These are phyloP conservation scores for Westerdykella aurantiaca DNA, from an alignment of 2,329 filamentous ascomycete species.

Conservation along the genomic window DNA sequence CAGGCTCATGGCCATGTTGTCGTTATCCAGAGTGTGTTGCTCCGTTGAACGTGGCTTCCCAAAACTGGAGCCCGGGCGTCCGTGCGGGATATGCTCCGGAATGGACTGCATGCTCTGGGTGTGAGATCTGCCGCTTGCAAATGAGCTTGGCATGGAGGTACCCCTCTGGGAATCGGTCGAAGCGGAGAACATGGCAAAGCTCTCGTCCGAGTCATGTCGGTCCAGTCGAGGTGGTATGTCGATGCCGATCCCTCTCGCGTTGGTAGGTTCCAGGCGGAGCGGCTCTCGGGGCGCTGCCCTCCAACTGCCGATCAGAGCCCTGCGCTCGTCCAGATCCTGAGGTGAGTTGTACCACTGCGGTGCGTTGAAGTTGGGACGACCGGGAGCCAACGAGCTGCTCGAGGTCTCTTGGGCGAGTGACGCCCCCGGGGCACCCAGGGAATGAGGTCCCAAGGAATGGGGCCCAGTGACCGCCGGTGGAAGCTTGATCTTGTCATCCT, in stretches of 20 bases:
- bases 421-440: slow-evolving; percentile 5
- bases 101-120: slow-evolving; percentile 20
- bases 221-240: slow-evolving; percentile 33
- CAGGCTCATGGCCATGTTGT: slow-evolving; percentile 15
- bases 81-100: slow-evolving; percentile 24
- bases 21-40: slow-evolving; percentile 4
- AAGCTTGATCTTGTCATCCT: slow-evolving; percentile 32
- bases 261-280: slow-evolving; percentile 44
- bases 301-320: slow-evolving; percentile 41
- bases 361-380: slow-evolving; percentile 20
- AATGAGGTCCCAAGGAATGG: slow-evolving; percentile 4
- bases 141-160: slow-evolving; percentile 50
- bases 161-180: slow-evolving; percentile 53
- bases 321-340: slow-evolving; percentile 34
- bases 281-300: slow-evolving; percentile 46
- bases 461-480: slow-evolving; percentile 31
- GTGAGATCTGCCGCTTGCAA: slow-evolving; percentile 34
- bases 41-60: slow-evolving; percentile 16
- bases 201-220: slow-evolving; percentile 56
- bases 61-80: slow-evolving; percentile 28
- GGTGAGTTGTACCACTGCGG: slow-evolving; percentile 31
- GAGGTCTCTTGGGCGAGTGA: not conserved
- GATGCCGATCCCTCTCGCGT: slow-evolving; percentile 32
- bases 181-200: slow-evolving; percentile 60
- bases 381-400: slow-evolving; percentile 3